A percentile compares a stretch with the other conserved stretches of the same genome.
Conservation (phyloP, 805 yeast species). For the Hanseniaspora nectarophila region DNA sequence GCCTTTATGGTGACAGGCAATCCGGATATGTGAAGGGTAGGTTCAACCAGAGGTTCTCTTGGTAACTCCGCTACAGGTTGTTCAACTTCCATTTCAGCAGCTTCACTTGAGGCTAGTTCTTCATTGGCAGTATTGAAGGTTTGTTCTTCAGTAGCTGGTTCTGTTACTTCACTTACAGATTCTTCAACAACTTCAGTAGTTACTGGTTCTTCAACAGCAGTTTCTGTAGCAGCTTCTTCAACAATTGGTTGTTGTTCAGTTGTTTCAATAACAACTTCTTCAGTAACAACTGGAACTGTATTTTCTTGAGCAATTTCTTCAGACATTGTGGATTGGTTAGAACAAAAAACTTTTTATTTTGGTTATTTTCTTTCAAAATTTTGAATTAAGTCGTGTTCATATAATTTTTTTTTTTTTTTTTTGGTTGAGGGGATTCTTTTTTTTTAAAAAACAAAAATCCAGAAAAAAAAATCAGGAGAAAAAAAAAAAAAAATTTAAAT, state of each 20-base stretch:
- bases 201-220: neutral
- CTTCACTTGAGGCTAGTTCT: neutral
- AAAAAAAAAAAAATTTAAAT: too few relatives aligned
- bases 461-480: too few relatives aligned
- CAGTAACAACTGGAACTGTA: neutral
- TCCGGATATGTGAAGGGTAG: conserved; percentile 42
- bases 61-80: conserved; percentile 20
- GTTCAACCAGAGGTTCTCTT: conserved; percentile 22
- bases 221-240: neutral
- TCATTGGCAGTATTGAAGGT: neutral
- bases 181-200: neutral
- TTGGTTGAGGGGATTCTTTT: neutral
- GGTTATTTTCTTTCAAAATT: too few relatives aligned
- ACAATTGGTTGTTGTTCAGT: neutral
- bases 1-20: conserved; percentile 44
- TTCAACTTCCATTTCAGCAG: neutral
- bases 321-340: neutral
- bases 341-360: too few relatives aligned
- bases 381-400: too few relatives aligned
- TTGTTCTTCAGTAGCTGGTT: conserved; percentile 2
- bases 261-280: neutral
- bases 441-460: too few relatives aligned
- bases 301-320: neutral
- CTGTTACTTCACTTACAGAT: neutral
- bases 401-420: too few relatives aligned